phyloP scores from a whole-genome alignment of 805 yeast species.

The Candida ficus region DNA sequence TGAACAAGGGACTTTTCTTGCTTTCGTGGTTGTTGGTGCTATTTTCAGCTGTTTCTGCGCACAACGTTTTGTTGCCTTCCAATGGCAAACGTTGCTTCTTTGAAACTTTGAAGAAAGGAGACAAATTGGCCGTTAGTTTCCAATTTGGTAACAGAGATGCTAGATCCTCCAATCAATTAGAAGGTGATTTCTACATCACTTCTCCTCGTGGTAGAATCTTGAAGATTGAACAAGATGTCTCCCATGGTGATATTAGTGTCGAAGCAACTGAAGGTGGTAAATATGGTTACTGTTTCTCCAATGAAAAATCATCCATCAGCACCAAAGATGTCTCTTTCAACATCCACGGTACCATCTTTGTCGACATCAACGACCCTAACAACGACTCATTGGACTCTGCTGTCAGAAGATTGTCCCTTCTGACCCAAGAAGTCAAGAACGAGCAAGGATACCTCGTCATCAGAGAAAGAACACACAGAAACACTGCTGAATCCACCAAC shows the following conservation, averaged over 20 bases:
- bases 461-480: slow-evolving; percentile 96
- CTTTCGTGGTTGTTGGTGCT: slow-evolving; percentile 4
- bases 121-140: slow-evolving; percentile 80
- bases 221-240: slow-evolving; percentile 45
- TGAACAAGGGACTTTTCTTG: slow-evolving; percentile 3
- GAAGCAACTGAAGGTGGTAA: slow-evolving; percentile 67
- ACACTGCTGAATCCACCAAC: slow-evolving; percentile 96
- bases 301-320: slow-evolving; percentile 64
- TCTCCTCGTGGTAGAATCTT: slow-evolving; percentile 41
- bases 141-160: slow-evolving; percentile 92
- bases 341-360: slow-evolving; percentile 86
- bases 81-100: slow-evolving; percentile 84
- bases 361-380: slow-evolving; percentile 72
- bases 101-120: slow-evolving; percentile 76
- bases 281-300: slow-evolving; percentile 85
- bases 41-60: slow-evolving; percentile 41
- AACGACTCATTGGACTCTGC: slow-evolving; percentile 80
- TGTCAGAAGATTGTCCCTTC: slow-evolving; percentile 65
- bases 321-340: slow-evolving; percentile 94
- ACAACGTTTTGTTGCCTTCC: slow-evolving; percentile 78
- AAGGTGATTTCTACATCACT: slow-evolving; percentile 50
- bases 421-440: slow-evolving; percentile 82
- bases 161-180: slow-evolving; percentile 58
- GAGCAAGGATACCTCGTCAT: slow-evolving; percentile 90
- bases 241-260: slow-evolving; percentile 77